Evolutionary conservation across 1,139 yeast genomes (phyloP).

Genomic region (Saccharomyces hybrid): DNA sequence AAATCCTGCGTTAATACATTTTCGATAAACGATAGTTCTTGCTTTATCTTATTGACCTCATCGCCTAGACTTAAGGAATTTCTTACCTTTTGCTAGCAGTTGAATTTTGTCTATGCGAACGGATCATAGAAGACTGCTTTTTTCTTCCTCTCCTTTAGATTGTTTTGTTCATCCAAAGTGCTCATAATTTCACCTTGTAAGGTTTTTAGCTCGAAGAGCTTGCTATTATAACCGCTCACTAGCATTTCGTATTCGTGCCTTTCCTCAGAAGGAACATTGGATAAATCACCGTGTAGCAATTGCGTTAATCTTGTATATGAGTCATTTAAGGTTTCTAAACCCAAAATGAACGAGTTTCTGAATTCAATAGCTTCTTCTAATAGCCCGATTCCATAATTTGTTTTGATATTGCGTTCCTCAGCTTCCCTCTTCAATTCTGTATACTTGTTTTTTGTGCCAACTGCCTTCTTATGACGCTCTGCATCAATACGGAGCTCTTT

Average conservation of each 20-base stretch:
- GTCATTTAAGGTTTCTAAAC: background rate
- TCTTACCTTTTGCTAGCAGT: background rate
- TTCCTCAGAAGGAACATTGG: background rate
- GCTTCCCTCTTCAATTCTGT: conserved; percentile 55
- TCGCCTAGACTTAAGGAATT: background rate
- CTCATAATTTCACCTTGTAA: background rate
- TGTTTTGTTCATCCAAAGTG: background rate
- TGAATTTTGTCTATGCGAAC: background rate
- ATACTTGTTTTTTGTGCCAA: conserved; percentile 59
- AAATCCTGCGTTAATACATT: background rate
- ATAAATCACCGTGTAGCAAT: background rate
- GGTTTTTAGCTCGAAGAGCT: background rate
- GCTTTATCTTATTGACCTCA: background rate
- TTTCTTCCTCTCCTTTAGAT: background rate
- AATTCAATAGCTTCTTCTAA: conserved; percentile 1
- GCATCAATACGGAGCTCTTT: conserved; percentile 58
- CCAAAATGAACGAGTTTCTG: background rate
- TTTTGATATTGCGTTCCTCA: conserved; percentile 29
- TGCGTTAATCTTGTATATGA: background rate
- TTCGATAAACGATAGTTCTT: background rate
- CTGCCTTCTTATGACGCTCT: conserved; percentile 67
- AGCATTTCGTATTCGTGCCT: background rate
- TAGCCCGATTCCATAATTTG: conserved; percentile 13
- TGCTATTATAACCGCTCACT: background rate
- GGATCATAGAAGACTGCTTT: background rate